Conservation (phyloP, 2,329 filamentous ascomycete genomes). For the Fusarium graminum region DNA sequence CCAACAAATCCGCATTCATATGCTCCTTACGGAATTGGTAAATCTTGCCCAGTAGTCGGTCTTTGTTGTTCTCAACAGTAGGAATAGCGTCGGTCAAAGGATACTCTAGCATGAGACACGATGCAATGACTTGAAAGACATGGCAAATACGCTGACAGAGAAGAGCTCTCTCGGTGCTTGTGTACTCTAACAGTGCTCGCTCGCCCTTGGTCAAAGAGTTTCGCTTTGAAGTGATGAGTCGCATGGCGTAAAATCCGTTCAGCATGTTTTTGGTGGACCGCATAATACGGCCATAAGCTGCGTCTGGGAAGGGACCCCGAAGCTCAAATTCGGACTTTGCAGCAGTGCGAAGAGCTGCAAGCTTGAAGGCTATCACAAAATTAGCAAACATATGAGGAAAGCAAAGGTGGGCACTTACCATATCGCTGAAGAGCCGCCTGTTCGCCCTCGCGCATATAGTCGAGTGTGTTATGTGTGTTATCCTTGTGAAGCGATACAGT, state of each 20-base stretch:
- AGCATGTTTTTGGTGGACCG: conserved; percentile 85
- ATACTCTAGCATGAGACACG: conserved; percentile 93
- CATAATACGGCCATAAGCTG: conserved; percentile 79
- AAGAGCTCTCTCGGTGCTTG: conserved; percentile 80
- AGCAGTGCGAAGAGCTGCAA: conserved; percentile 79
- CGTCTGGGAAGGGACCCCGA: conserved; percentile 84
- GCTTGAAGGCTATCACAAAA: conserved; percentile 65
- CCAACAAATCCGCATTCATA: conserved; percentile 52
- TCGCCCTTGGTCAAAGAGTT: conserved; percentile 82
- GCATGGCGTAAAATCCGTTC: conserved; percentile 97
- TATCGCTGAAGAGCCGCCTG: conserved; percentile 90
- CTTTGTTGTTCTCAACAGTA: conserved; percentile 82
- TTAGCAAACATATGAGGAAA: conserved; percentile 2
- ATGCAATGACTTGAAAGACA: conserved; percentile 86
- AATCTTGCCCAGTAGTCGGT: conserved; percentile 86
- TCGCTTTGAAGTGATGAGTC: conserved; percentile 87
- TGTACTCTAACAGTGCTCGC: conserved; percentile 82
- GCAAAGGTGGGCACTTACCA: conserved; percentile 48
- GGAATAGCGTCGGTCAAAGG: conserved; percentile 91
- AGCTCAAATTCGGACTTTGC: conserved; percentile 91
- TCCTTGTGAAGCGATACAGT: conserved; percentile 75
- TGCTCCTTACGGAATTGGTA: conserved; percentile 85
- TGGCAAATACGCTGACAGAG: conserved; percentile 92
- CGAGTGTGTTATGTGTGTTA: conserved; percentile 64
- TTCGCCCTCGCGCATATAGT: conserved; percentile 90